Conservation (phyloP, 2,329 filamentous ascomycete species). For the Hymenoscyphus occultus region DNA sequence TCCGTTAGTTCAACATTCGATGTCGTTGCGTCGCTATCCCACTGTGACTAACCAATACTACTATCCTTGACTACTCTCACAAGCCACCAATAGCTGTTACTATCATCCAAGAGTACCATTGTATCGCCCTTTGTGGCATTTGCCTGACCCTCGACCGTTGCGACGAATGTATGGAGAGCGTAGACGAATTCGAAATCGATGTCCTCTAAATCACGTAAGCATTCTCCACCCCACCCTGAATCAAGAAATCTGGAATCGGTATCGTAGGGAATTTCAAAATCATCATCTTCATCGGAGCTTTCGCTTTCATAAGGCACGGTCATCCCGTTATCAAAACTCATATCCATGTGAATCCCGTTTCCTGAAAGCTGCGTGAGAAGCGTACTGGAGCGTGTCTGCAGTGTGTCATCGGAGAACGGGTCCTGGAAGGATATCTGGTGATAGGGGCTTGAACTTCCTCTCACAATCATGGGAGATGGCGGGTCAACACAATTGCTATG, state of each 20-base stretch:
- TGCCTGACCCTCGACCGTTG: conserved; percentile 95
- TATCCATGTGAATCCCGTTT: conserved; percentile 5
- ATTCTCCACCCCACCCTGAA: conserved; percentile 71
- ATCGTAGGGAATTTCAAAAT: conserved; percentile 49
- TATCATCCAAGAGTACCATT: conserved; percentile 97
- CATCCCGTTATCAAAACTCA: conserved; percentile 22
- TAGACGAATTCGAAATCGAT: conserved; percentile 99
- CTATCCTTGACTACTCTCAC: conserved; percentile 96
- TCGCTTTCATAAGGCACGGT: conserved; percentile 47
- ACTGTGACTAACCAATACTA: conserved; percentile 65
- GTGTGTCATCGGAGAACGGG: conserved; percentile 21
- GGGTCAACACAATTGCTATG: conserved; percentile 9
- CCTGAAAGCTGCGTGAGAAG: not conserved
- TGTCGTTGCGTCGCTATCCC: not conserved
- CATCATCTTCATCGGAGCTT: conserved; percentile 55
- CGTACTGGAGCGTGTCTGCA: conserved; percentile 7
- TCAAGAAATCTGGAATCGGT: conserved; percentile 63
- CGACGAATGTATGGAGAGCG: conserved; percentile 94
- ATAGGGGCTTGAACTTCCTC: conserved; percentile 17
- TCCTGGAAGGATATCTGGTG: conserved; percentile 25
- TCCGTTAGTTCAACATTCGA: conserved; percentile 1
- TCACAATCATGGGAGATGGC: conserved; percentile 9
- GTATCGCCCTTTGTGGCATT: conserved; percentile 98
- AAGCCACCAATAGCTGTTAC: conserved; percentile 99
- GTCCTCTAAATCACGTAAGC: conserved; percentile 94